Evolutionary conservation across 192 early-diverging fungal species (phyloP).

Genomic region (Entrophospora sp.): DNA sequence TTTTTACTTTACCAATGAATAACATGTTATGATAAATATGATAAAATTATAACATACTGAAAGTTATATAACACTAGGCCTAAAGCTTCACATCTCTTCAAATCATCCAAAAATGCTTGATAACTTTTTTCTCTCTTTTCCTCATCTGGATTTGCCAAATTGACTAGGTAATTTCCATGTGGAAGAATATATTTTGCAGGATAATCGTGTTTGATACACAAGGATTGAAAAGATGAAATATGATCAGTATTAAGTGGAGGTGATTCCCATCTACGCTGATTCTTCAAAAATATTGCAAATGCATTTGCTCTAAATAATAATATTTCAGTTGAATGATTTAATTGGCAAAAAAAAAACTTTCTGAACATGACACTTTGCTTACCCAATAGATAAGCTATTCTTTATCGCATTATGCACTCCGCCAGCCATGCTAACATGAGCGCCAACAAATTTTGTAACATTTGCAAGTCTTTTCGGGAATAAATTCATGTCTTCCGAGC

Average conservation of each 20-base stretch:
- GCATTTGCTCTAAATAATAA: conserved; percentile 23
- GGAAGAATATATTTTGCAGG: conserved; percentile 29
- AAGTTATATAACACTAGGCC: conserved; percentile 47
- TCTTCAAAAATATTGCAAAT: conserved; percentile 32
- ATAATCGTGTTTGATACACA: conserved; percentile 18
- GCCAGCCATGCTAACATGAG: conserved; percentile 32
- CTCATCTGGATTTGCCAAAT: conserved; percentile 40
- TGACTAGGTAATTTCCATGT: conserved; percentile 49
- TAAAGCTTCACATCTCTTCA: conserved; percentile 39
- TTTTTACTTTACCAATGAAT: too few relatives aligned
- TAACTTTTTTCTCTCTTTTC: conserved; percentile 35
- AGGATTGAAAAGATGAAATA: conserved; percentile 24
- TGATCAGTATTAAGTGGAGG: conserved; percentile 18
- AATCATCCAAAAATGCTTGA: conserved; percentile 41
- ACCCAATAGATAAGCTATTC: conserved; percentile 31
- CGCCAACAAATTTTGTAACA: conserved; percentile 26
- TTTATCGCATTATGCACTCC: conserved; percentile 31
- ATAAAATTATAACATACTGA: too few relatives aligned
- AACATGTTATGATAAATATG: too few relatives aligned
- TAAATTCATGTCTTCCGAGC: too few relatives aligned
- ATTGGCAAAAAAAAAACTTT: not conserved
- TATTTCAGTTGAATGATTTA: not conserved
- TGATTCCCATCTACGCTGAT: conserved; percentile 32
- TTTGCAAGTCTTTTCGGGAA: not conserved
- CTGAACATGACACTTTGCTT: not conserved